Evolutionary conservation across 805 yeast genomes (phyloP).

Genomic region (Starmerella etchellsii): DNA sequence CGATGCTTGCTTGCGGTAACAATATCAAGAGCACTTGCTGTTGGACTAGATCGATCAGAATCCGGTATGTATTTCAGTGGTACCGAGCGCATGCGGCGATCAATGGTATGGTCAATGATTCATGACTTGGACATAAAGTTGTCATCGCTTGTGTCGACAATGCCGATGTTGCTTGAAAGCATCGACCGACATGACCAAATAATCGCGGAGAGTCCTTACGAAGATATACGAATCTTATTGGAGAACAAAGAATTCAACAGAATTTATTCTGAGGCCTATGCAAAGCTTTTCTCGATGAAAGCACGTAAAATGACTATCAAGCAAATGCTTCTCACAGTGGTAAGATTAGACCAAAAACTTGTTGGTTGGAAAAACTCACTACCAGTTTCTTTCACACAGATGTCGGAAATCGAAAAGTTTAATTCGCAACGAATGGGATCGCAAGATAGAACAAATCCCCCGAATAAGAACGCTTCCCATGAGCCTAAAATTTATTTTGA

Average conservation of each 20-base stretch:
- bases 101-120: conserved; percentile 39
- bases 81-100: conserved; percentile 30
- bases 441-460: background rate
- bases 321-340: conserved; percentile 10
- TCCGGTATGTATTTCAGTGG: conserved; percentile 29
- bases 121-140: conserved; percentile 36
- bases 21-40: conserved; percentile 41
- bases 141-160: conserved; percentile 37
- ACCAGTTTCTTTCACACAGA: conserved; percentile 3
- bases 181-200: conserved; percentile 3
- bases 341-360: conserved; percentile 12
- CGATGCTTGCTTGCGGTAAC: conserved; percentile 35
- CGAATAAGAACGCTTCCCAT: background rate
- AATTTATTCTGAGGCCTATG: conserved; percentile 13
- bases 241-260: conserved; percentile 6
- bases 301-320: conserved; percentile 12
- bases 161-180: conserved; percentile 31
- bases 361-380: conserved; percentile 12
- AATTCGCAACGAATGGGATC: background rate
- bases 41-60: conserved; percentile 45
- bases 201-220: background rate
- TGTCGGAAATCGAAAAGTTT: background rate
- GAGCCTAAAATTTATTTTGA: background rate
- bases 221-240: conserved; percentile 3
- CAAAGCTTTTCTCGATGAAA: conserved; percentile 12